These are phyloP conservation scores for Glycine latifolia DNA, from an alignment of 306 rosid genomes.

Conservation along the genomic window DNA sequence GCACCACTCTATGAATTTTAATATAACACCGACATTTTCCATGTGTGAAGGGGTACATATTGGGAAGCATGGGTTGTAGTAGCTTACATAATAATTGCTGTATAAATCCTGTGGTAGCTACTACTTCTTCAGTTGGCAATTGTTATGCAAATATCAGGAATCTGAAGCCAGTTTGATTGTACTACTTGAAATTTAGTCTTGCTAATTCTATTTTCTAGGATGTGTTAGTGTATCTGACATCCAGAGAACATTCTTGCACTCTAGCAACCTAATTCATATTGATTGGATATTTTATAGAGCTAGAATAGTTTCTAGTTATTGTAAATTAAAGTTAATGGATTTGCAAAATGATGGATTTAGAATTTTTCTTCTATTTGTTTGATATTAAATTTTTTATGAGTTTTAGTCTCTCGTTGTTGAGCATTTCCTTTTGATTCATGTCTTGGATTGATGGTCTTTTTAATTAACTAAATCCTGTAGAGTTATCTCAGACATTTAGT, in stretches of 20 bases:
- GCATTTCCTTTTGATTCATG: constrained; percentile 10
- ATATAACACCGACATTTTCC: constrained; percentile 22
- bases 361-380: constrained; percentile 21
- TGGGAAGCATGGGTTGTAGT: neutral
- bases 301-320: neutral
- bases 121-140: constrained; percentile 1
- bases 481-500: neutral
- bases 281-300: neutral
- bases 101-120: neutral
- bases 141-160: neutral
- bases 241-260: neutral
- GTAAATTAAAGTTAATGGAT: neutral
- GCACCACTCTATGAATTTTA: neutral
- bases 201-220: neutral
- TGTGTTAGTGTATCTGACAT: neutral
- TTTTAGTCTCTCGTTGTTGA: neutral
- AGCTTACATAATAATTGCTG: constrained; percentile 16
- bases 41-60: constrained; percentile 1
- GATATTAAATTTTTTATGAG: no score
- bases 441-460: neutral
- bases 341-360: neutral
- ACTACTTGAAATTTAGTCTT: neutral
- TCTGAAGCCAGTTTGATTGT: constrained; percentile 7
- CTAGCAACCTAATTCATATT: neutral
- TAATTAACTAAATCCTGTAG: neutral